Percentiles rank a stretch among this genome's conserved stretches.
Evolutionary conservation across 306 rosid genomes (phyloP).

Genomic region (Cucumis melo): DNA sequence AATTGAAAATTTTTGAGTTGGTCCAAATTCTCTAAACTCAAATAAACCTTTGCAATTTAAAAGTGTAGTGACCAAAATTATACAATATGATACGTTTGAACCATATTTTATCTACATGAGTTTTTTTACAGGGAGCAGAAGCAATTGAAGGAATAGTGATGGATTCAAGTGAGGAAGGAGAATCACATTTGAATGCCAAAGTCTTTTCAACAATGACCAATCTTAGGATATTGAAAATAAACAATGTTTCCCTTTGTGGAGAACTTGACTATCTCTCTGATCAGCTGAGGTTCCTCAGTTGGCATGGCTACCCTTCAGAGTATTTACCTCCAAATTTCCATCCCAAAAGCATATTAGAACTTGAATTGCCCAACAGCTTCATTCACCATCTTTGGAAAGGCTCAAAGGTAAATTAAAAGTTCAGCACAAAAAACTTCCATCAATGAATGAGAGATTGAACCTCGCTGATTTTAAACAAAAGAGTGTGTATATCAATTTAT

Average conservation of each 20-base stretch:
- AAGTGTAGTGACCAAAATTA: too few species aligned
- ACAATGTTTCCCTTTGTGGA: not conserved
- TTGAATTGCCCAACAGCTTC: not conserved
- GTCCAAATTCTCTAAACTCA: too few species aligned
- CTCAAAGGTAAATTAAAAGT: constrained; percentile 2
- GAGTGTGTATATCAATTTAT: too few species aligned
- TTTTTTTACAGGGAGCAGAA: constrained; percentile 6
- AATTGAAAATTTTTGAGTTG: too few species aligned
- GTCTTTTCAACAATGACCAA: constrained; percentile 9
- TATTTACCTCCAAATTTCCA: constrained; percentile 1
- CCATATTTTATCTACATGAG: too few species aligned
- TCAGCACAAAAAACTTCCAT: too few species aligned
- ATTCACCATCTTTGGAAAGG: constrained; percentile 4
- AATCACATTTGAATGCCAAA: not conserved
- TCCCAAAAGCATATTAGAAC: not conserved
- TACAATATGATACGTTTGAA: too few species aligned
- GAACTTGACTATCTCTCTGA: not conserved
- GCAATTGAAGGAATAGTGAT: constrained; percentile 10
- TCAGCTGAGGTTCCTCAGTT: constrained; percentile 1
- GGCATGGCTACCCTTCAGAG: not conserved
- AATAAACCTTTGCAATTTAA: too few species aligned
- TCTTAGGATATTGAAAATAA: constrained; percentile 7
- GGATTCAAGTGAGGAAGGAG: not conserved
- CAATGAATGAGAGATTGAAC: too few species aligned
- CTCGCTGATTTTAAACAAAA: too few species aligned